A percentile compares a stretch with the other conserved stretches of the same genome.
phyloP scores from a whole-genome alignment of 2,329 filamentous ascomycete genomes.

The Ploettnerulaceae sp. region DNA sequence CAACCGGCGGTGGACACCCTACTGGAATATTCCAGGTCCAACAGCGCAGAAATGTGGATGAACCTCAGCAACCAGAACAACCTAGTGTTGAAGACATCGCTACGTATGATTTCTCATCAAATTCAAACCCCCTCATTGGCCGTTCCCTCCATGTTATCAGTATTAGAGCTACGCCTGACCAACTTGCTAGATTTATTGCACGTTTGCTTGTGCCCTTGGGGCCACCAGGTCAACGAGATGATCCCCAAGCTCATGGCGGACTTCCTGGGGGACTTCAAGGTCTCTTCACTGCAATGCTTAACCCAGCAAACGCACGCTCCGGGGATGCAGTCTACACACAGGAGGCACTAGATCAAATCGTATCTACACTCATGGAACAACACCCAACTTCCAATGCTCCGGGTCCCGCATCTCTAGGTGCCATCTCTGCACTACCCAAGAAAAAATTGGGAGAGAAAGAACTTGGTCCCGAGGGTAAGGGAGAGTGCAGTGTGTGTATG shows the following conservation, averaged over 20 bases:
- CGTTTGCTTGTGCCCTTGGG: constrained; percentile 28
- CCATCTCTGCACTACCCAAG: constrained; percentile 69
- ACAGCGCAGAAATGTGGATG: constrained; percentile 46
- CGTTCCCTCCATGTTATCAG: constrained; percentile 21
- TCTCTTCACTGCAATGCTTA: constrained; percentile 49
- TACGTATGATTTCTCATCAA: constrained; percentile 38
- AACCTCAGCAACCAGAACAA: constrained; percentile 41
- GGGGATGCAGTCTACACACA: constrained; percentile 89
- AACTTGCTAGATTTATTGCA: constrained; percentile 28
- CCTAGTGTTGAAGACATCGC: constrained; percentile 43
- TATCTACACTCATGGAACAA: constrained; percentile 83
- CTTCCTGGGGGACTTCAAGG: constrained; percentile 44
- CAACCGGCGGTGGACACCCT: constrained; percentile 27
- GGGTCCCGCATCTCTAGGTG: constrained; percentile 70
- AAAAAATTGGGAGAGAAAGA: constrained; percentile 66
- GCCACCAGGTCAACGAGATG: constrained; percentile 16
- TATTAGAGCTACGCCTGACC: constrained; percentile 29
- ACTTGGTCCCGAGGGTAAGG: constrained; percentile 58
- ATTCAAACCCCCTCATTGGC: constrained; percentile 21
- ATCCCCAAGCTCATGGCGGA: constrained; percentile 26
- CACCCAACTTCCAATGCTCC: constrained; percentile 72
- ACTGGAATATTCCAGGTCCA: constrained; percentile 31
- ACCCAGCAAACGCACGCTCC: constrained; percentile 47
- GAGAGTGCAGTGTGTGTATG: constrained; percentile 94
- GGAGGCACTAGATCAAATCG: constrained; percentile 83